Percentiles rank a stretch among this genome's conserved stretches.
These are phyloP conservation scores for Vaccinium darrowii DNA, from an alignment of 148 eudicot genomes.

Conservation along the genomic window DNA sequence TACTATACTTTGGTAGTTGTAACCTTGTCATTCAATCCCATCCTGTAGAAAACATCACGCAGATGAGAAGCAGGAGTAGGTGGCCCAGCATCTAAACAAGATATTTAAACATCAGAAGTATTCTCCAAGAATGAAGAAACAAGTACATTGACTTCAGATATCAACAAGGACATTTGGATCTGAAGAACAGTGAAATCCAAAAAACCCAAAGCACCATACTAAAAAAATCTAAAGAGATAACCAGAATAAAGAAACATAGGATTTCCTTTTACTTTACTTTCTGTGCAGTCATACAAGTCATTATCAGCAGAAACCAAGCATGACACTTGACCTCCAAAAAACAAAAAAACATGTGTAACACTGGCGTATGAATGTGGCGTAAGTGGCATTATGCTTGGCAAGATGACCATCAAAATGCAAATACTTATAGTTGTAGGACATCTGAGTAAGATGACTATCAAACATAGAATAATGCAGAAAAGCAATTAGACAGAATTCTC, in stretches of 20 bases:
- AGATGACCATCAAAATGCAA: neutral
- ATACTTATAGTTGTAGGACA: neutral
- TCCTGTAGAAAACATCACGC: constrained; percentile 88
- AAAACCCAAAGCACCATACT: neutral
- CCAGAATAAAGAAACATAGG: neutral
- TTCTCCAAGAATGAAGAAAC: neutral
- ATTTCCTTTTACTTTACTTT: neutral
- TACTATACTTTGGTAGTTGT: neutral
- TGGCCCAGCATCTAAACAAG: constrained; percentile 82
- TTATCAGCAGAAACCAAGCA: neutral
- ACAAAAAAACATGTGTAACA: neutral
- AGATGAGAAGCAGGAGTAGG: constrained; percentile 94
- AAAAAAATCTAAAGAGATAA: neutral
- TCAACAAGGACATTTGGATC: neutral
- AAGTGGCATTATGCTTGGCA: neutral
- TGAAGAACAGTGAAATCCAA: neutral
- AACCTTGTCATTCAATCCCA: constrained; percentile 96
- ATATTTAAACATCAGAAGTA: constrained; percentile 15
- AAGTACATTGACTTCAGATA: neutral
- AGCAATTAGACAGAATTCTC: neutral
- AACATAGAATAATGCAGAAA: neutral
- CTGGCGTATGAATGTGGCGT: neutral
- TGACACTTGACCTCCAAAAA: neutral
- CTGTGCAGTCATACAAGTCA: neutral
- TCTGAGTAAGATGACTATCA: neutral